Conservation (phyloP, 1,139 yeast genomes). For the Diutina mesorugosa region DNA sequence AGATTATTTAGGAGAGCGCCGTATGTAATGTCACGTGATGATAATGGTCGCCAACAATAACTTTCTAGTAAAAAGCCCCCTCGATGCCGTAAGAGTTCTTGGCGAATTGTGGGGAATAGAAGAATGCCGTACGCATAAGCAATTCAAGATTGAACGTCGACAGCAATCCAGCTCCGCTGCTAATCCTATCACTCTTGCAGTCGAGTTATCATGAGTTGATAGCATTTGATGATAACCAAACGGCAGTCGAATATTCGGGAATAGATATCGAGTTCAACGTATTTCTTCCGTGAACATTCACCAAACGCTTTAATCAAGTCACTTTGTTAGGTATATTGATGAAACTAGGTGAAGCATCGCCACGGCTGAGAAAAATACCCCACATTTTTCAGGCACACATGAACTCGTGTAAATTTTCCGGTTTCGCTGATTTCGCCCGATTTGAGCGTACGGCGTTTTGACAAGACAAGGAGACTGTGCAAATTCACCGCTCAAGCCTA, state of each 20-base stretch:
- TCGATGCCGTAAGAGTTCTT: not conserved
- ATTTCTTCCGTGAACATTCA: too few relatives aligned
- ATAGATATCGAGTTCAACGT: too few relatives aligned
- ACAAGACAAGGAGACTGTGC: not conserved
- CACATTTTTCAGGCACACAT: not conserved
- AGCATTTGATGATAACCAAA: not conserved
- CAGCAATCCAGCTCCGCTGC: not conserved
- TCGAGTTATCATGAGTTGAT: not conserved
- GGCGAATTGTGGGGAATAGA: not conserved
- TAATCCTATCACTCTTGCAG: not conserved
- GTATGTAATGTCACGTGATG: not conserved
- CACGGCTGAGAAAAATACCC: not conserved
- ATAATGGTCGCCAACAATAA: not conserved
- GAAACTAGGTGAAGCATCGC: not conserved
- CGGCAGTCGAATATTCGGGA: too few relatives aligned
- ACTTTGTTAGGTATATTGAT: not conserved
- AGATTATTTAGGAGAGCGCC: not conserved
- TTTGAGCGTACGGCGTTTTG: not conserved
- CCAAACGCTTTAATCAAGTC: not conserved
- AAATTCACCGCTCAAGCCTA: not conserved
- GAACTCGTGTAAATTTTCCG: not conserved
- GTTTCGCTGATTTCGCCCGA: not conserved
- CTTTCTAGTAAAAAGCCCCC: not conserved
- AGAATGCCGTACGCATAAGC: not conserved
- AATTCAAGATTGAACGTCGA: not conserved